A percentile compares a stretch with the other conserved stretches of the same genome.
Conservation (phyloP, 2,329 filamentous ascomycete genomes). For the Colletotrichum paranaense region DNA sequence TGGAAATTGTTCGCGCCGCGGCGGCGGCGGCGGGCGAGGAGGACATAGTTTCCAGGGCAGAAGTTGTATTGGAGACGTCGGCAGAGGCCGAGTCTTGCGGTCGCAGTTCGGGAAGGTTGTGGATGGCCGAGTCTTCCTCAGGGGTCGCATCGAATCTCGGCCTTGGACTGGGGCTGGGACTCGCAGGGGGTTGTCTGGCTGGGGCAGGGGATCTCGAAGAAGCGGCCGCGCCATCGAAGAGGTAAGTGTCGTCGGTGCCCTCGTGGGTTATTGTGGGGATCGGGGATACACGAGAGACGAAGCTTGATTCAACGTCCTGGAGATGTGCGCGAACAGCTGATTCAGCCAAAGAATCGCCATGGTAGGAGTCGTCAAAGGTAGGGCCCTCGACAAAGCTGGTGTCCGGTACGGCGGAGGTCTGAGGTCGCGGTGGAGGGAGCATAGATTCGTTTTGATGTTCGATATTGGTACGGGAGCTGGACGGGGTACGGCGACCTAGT, state of each 20-base stretch:
- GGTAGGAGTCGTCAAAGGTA: constrained; percentile 48
- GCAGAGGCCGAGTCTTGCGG: constrained; percentile 41
- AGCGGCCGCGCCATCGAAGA: constrained; percentile 60
- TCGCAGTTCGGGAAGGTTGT: constrained; percentile 28
- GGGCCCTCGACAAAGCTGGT: constrained; percentile 56
- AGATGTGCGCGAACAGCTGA: constrained; percentile 66
- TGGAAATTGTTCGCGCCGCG: constrained; percentile 63
- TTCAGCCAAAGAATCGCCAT: constrained; percentile 64
- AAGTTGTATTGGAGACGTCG: constrained; percentile 57
- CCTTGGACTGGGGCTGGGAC: constrained; percentile 34
- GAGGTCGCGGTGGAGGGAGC: constrained; percentile 39
- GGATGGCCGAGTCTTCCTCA: neutral
- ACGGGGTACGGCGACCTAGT: constrained; percentile 1
- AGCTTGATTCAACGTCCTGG: constrained; percentile 74
- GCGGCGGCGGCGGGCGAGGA: constrained; percentile 69
- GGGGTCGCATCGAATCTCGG: constrained; percentile 11
- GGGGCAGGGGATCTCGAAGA: constrained; percentile 48
- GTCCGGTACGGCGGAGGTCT: constrained; percentile 41
- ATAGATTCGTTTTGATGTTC: constrained; percentile 28
- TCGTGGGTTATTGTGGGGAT: constrained; percentile 58
- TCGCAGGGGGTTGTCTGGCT: constrained; percentile 36
- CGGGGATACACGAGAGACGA: constrained; percentile 68
- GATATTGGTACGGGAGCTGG: constrained; percentile 15
- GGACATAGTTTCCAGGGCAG: constrained; percentile 63
- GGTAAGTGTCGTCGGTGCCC: constrained; percentile 68